Evolutionary conservation across 495 filamentous ascomycete species (phyloP).

Genomic region (Cladorrhinum samala): DNA sequence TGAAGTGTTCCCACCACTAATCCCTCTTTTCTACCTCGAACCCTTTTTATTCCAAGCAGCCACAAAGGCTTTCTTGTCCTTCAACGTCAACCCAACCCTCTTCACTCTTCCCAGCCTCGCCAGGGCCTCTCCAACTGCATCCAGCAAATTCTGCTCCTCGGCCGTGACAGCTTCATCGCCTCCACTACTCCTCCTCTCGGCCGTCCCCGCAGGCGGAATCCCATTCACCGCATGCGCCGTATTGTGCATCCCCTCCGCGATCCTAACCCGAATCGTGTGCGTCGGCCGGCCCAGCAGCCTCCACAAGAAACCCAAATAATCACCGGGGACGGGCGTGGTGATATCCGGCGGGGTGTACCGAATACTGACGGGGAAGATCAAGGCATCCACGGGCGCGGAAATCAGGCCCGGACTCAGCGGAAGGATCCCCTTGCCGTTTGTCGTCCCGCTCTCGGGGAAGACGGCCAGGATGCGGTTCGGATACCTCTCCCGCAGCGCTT

Average conservation of each 20-base stretch:
- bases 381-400: constrained; percentile 52
- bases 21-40: constrained; percentile 11
- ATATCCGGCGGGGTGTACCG: constrained; percentile 84
- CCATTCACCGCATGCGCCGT: constrained; percentile 27
- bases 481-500: constrained; percentile 56
- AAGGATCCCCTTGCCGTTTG: constrained; percentile 87
- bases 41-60: constrained; percentile 43
- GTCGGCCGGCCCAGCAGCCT: constrained; percentile 76
- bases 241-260: constrained; percentile 63
- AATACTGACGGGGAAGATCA: constrained; percentile 84
- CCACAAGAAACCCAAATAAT: constrained; percentile 70
- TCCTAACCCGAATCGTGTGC: constrained; percentile 82
- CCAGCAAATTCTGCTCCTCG: constrained; percentile 58
- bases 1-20: not conserved
- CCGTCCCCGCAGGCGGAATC: constrained; percentile 30
- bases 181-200: constrained; percentile 32
- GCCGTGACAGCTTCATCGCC: constrained; percentile 35
- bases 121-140: constrained; percentile 74
- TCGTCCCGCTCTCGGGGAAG: constrained; percentile 90
- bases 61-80: constrained; percentile 79
- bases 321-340: constrained; percentile 78
- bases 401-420: constrained; percentile 71
- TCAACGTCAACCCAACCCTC: constrained; percentile 73
- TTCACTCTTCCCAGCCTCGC: constrained; percentile 89
- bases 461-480: constrained; percentile 71